Evolutionary conservation across 2,329 filamentous ascomycete species (phyloP).

Genomic region (Colletotrichum magnum): DNA sequence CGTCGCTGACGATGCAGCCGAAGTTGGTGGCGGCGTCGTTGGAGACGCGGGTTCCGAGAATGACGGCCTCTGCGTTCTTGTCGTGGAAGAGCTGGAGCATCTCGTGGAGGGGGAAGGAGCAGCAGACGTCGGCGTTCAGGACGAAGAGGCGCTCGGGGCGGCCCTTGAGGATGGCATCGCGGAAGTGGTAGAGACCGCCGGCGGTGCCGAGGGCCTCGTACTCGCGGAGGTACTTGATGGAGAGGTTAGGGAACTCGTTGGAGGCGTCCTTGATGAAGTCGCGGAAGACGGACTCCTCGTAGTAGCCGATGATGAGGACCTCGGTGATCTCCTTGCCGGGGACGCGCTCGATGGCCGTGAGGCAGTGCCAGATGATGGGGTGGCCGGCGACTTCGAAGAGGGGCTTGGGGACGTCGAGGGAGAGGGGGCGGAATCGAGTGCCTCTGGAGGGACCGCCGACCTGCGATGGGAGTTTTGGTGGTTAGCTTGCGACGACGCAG

Average conservation of each 20-base stretch:
- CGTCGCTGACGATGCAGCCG: constrained; percentile 96
- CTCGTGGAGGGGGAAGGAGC: constrained; percentile 94
- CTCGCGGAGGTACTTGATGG: constrained; percentile 96
- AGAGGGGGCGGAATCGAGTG: constrained; percentile 94
- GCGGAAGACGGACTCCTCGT: constrained; percentile 96
- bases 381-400: constrained; percentile 99
- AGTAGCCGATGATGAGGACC: constrained; percentile 98
- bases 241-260: constrained; percentile 87
- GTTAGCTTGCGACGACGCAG: constrained; percentile 45
- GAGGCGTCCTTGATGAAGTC: constrained; percentile 96
- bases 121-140: constrained; percentile 98
- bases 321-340: constrained; percentile 86
- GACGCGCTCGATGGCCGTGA: constrained; percentile 91
- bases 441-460: constrained; percentile 96
- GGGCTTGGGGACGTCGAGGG: constrained; percentile 96
- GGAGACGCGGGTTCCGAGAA: constrained; percentile 90
- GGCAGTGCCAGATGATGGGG: constrained; percentile 98
- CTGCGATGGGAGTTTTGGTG: constrained; percentile 60
- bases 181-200: constrained; percentile 98
- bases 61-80: constrained; percentile 96
- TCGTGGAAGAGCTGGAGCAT: constrained; percentile 97
- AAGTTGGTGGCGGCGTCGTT: constrained; percentile 96
- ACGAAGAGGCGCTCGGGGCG: constrained; percentile 96
- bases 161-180: constrained; percentile 97
- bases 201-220: constrained; percentile 97